Evolutionary conservation across 2,329 filamentous ascomycete genomes (phyloP).

Genomic region (Diplocarpon rosae): DNA sequence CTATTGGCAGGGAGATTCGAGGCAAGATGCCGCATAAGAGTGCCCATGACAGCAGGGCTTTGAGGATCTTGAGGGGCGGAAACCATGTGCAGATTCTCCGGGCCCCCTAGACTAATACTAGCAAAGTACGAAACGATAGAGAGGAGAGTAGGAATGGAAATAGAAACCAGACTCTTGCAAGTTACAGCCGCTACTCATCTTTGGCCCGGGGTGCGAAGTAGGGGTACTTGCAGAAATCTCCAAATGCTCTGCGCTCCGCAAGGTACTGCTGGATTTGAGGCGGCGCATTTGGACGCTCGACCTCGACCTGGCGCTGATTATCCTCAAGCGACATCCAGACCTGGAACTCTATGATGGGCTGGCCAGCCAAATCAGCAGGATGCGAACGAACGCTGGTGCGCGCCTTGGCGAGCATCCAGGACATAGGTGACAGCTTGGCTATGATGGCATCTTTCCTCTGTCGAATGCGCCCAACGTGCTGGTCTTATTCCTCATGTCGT

Average conservation of each 20-base stretch:
- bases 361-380: background rate
- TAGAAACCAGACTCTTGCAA: background rate
- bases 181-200: too few relatives aligned
- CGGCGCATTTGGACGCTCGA: background rate
- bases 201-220: too few relatives aligned
- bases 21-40: background rate
- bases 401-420: background rate
- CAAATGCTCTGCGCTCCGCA: background rate
- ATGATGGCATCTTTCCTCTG: background rate
- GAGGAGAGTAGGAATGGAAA: background rate
- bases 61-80: background rate
- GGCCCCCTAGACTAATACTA: background rate
- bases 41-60: background rate
- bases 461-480: background rate
- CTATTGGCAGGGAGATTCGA: background rate
- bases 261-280: background rate
- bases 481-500: too few relatives aligned
- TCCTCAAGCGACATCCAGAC: background rate
- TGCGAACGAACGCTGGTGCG: background rate
- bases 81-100: background rate
- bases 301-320: background rate
- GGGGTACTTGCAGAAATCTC: background rate
- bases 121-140: background rate
- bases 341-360: background rate
- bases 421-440: background rate